Conservation (phyloP, 192 early-diverging fungal species). For the Podila epicladia region DNA sequence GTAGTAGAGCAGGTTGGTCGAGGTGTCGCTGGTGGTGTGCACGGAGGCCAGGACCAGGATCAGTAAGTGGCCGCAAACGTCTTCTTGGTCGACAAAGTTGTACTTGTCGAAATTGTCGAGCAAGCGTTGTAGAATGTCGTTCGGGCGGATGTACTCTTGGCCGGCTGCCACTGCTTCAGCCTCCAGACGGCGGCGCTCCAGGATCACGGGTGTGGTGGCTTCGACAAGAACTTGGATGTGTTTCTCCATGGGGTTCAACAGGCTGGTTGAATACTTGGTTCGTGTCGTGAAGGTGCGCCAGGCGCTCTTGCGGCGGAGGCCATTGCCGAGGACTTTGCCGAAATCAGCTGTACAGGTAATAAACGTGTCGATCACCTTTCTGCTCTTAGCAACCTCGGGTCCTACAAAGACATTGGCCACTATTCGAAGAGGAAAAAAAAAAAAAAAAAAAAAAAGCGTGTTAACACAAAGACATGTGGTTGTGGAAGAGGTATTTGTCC, state of each 20-base stretch:
- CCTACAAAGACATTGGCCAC: slow-evolving; percentile 46
- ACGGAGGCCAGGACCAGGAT: slow-evolving; percentile 51
- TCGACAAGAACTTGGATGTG: slow-evolving; percentile 20
- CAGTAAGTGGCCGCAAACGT: slow-evolving; percentile 45
- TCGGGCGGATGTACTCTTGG: slow-evolving; percentile 10
- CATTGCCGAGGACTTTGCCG: slow-evolving; percentile 8
- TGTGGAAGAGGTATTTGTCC: background rate
- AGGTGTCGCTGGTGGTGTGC: slow-evolving; percentile 47
- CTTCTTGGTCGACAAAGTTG: slow-evolving; percentile 31
- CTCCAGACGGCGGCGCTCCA: slow-evolving; percentile 31
- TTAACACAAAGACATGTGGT: background rate
- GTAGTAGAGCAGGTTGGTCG: slow-evolving; percentile 37
- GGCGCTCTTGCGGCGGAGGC: background rate
- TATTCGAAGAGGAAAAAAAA: background rate
- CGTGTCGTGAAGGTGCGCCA: slow-evolving; percentile 20
- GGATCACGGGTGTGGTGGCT: slow-evolving; percentile 16
- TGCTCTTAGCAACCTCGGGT: slow-evolving; percentile 19
- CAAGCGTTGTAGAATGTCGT: slow-evolving; percentile 50
- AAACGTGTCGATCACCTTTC: slow-evolving; percentile 30
- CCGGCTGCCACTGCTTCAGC: slow-evolving; percentile 12
- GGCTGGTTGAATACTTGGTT: slow-evolving; percentile 4
- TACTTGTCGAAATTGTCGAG: slow-evolving; percentile 52
- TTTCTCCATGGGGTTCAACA: slow-evolving; percentile 17
- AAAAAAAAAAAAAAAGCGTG: background rate
- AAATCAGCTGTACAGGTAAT: slow-evolving; percentile 31